Base-by-base conservation (phyloP, 2,329 filamentous ascomycete genomes). In the Colletotrichum orbiculare region DNA sequence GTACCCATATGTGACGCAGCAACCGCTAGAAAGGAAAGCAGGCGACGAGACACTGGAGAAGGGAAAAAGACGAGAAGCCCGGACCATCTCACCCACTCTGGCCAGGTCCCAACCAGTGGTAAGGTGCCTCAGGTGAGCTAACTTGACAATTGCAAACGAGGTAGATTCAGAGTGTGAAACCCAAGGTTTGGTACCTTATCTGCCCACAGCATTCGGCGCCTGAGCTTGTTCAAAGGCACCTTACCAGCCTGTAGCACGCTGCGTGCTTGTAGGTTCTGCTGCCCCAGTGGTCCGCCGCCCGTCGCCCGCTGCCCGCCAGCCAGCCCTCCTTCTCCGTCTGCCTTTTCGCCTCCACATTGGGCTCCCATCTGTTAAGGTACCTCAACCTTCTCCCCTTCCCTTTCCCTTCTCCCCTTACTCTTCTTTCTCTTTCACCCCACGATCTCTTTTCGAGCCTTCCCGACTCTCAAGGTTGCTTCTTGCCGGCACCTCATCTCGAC, bases 271-370 rank as follows among this genome's bases (percentile, higher is more conserved):
- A 25, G 25, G 39, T 56, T 34, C 48, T 39, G 25, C 61, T 43
- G 38, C 47, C 62, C 57, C 39, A 65, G 57, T 53, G 54, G 57
- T 65, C 62, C 62, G 62, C 57, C 46, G 50, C 56, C 60, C 61
- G 56, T 56, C 43, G 54, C 38, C 45, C 56, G 56, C 38, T 37
- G 46, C 49, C 25, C 25, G 25, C 25, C 25, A 25, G 25, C 3
- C 49, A 54, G 46, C 45, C 52, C 53, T 47, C 43, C 39, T 59
- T 17, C 17, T 17, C 17, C 54, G 25, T 25, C 45, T 67, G 45
- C 59, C 59, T 60, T 60, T 53, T 65, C 65, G 62, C 61, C 65
- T 61, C 65, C 61, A 65, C 61, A 60, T 65, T 65, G 62, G 61
- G 65, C 65, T 65, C 65, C 55, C 55, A 67, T 60, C 55, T 56